phyloP scores from a whole-genome alignment of 176 grass and related monocot genomes.

The Oryza longistaminata region DNA sequence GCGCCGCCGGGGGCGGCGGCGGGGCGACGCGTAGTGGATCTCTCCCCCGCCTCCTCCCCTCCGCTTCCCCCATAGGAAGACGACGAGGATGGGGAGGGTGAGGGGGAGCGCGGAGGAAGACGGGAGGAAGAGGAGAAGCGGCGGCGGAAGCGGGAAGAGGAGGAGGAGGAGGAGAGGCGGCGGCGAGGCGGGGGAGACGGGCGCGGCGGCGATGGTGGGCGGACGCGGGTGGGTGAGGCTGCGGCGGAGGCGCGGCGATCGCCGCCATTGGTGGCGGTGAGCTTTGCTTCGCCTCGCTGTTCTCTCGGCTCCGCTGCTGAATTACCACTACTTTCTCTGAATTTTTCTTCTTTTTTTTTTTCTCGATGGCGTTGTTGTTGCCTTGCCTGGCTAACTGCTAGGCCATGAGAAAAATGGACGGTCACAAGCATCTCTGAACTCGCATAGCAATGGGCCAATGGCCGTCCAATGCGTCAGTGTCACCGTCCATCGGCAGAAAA shows the following conservation, averaged over 20 bases:
- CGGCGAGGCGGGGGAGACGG: conserved; percentile 12
- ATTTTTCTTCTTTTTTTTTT: no score
- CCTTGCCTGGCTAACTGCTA: no score
- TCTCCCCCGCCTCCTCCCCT: conserved; percentile 52
- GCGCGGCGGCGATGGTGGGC: background rate
- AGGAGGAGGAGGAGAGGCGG: background rate
- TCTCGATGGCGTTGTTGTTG: no score
- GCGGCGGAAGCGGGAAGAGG: conserved; percentile 19
- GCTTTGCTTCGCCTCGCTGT: no score
- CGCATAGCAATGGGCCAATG: no score
- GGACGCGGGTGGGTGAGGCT: background rate
- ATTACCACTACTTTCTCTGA: no score
- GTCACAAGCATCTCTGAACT: no score
- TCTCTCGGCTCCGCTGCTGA: no score
- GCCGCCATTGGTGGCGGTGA: conserved; percentile 47
- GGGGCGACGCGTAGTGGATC: conserved; percentile 50
- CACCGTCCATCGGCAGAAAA: no score
- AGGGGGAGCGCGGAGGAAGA: conserved; percentile 13
- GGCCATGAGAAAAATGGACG: no score
- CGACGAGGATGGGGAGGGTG: conserved; percentile 16
- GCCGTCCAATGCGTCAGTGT: no score
- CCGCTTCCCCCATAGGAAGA: background rate
- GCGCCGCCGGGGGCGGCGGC: conserved; percentile 22
- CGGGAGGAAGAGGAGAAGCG: background rate
- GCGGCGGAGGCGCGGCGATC: conserved; percentile 46